Conservation (phyloP, 352 stramenopile species). For the Pythium pyrilobum region DNA sequence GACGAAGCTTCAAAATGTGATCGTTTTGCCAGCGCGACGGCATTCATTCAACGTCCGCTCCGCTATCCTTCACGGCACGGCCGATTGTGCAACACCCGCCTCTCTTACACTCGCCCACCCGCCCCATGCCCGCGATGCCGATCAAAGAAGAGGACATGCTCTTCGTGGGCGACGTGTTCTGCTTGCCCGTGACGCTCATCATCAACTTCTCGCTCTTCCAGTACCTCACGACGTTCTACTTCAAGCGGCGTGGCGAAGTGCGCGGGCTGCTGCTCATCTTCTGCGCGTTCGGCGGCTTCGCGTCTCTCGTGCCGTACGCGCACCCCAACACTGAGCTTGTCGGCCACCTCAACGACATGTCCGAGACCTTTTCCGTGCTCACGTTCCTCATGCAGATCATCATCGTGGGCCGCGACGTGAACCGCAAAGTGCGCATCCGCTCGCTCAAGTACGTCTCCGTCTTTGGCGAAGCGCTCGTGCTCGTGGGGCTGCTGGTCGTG, state of each 20-base stretch:
- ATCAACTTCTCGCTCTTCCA: constrained; percentile 17
- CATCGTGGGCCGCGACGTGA: constrained; percentile 27
- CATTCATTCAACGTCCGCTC: neutral
- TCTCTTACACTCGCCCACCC: neutral
- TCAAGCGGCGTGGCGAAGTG: neutral
- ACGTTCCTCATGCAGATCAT: constrained; percentile 26
- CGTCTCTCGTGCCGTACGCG: constrained; percentile 1
- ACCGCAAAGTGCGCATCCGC: constrained; percentile 20
- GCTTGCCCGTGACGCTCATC: constrained; percentile 7
- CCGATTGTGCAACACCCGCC: neutral
- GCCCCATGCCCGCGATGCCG: neutral
- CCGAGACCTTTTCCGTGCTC: constrained; percentile 8
- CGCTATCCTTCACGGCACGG: constrained; percentile 19
- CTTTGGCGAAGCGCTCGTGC: constrained; percentile 11
- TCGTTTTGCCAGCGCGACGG: too few relatives aligned
- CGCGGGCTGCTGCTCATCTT: neutral
- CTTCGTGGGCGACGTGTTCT: neutral
- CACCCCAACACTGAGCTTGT: constrained; percentile 6
- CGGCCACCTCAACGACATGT: constrained; percentile 14
- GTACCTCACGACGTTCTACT: constrained; percentile 8
- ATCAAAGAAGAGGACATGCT: constrained; percentile 4
- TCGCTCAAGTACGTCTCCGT: constrained; percentile 21
- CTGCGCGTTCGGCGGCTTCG: neutral
- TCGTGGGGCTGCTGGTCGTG: neutral
- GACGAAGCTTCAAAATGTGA: too few relatives aligned